Percentiles rank a stretch among this genome's conserved stretches.
Conservation (phyloP, 371 early-diverging fungal genomes). For the Smittium culicis region DNA sequence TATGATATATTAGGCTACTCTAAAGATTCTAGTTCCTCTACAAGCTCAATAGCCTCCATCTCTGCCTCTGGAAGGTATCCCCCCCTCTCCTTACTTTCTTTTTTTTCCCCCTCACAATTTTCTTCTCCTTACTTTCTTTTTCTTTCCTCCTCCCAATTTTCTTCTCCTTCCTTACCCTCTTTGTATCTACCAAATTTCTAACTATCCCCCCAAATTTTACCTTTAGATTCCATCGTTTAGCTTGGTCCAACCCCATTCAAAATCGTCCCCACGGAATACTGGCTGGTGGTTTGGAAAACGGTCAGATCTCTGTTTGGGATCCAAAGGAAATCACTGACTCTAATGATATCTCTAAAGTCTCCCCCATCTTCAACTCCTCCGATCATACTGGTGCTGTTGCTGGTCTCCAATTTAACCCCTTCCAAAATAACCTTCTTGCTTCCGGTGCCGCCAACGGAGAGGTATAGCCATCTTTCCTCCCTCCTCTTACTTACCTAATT, state of each 20-base stretch:
- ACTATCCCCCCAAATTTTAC: constrained; percentile 39
- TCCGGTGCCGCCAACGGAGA: constrained; percentile 84
- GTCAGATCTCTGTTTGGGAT: constrained; percentile 80
- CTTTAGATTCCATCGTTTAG: constrained; percentile 84
- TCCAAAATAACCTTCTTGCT: constrained; percentile 72
- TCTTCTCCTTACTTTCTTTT: no score
- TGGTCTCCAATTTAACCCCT: constrained; percentile 83
- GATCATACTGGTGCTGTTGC: constrained; percentile 56
- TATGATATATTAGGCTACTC: constrained; percentile 33
- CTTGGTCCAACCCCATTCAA: constrained; percentile 53
- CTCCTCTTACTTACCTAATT: no score
- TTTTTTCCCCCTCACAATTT: neutral
- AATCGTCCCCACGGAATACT: constrained; percentile 61
- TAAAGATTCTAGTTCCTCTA: neutral
- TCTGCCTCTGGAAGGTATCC: neutral
- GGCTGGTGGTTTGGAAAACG: constrained; percentile 91
- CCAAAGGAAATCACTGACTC: constrained; percentile 53
- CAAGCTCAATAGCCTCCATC: neutral
- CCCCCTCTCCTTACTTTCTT: constrained; percentile 6
- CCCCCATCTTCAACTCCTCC: neutral
- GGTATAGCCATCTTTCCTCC: no score
- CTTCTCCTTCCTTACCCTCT: neutral
- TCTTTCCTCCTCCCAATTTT: no score
- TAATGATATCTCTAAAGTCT: no score
- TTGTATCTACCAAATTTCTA: neutral